These are phyloP conservation scores for Maudiozyma bulderi DNA, from an alignment of 805 yeast species.

Conservation along the genomic window DNA sequence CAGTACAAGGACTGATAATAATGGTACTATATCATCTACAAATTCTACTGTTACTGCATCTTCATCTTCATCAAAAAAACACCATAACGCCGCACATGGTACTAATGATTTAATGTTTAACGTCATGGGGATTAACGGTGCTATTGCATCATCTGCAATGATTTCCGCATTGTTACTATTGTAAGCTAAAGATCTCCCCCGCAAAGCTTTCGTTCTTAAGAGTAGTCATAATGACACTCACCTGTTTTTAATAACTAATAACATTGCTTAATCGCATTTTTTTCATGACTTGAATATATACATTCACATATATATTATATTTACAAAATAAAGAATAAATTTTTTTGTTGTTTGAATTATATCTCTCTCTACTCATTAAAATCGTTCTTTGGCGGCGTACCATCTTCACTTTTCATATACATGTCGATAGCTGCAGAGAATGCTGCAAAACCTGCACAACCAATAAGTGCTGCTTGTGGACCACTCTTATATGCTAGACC, in stretches of 20 bases:
- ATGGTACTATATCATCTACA: background rate
- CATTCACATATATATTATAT: too few relatives aligned
- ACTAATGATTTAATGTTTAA: background rate
- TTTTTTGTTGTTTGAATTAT: background rate
- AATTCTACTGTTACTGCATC: background rate
- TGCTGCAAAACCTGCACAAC: slow-evolving; percentile 97
- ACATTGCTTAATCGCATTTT: too few relatives aligned
- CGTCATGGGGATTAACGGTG: background rate
- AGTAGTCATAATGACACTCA: too few relatives aligned
- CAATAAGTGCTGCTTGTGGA: slow-evolving; percentile 82
- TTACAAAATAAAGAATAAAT: too few relatives aligned
- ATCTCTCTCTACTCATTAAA: slow-evolving; percentile 47
- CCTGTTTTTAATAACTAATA: background rate
- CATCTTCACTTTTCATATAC: slow-evolving; percentile 75
- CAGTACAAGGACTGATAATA: background rate
- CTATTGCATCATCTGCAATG: background rate
- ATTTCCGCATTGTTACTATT: background rate
- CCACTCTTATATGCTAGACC: slow-evolving; percentile 89
- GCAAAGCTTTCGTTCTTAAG: too few relatives aligned
- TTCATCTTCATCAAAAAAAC: background rate
- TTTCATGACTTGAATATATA: too few relatives aligned
- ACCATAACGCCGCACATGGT: background rate
- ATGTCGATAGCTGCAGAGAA: slow-evolving; percentile 82
- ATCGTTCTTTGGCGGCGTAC: slow-evolving; percentile 78
- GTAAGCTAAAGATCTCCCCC: background rate